Conservation (phyloP, 805 yeast species). For the Torulaspora microellipsoides region DNA sequence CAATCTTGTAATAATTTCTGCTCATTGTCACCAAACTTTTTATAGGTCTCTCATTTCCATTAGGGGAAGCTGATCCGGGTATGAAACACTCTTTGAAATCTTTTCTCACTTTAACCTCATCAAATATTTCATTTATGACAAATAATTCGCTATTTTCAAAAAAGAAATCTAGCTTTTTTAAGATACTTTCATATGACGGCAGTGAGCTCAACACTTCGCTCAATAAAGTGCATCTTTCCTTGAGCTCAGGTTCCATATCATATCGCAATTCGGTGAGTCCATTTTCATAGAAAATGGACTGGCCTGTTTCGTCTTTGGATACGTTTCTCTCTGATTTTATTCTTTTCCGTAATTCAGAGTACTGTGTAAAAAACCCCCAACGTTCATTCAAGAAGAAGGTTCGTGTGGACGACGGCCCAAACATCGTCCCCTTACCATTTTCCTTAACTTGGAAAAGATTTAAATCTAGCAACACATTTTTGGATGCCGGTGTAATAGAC, state of each 20-base stretch:
- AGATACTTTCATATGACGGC: conserved; percentile 21
- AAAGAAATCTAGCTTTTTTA: conserved; percentile 10
- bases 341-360: conserved; percentile 21
- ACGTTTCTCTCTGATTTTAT: conserved; percentile 25
- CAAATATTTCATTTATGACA: conserved; percentile 12
- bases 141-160: conserved; percentile 15
- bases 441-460: conserved; percentile 16
- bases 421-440: conserved; percentile 20
- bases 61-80: conserved; percentile 4
- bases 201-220: conserved; percentile 2
- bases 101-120: conserved; percentile 16
- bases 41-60: conserved; percentile 1
- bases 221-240: conserved; percentile 1
- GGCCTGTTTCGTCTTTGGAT: conserved; percentile 18
- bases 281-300: conserved; percentile 17
- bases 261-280: conserved; percentile 7
- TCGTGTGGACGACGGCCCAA: conserved; percentile 31
- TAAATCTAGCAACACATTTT: conserved; percentile 12
- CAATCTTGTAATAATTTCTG: conserved; percentile 26
- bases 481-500: neutral
- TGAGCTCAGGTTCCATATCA: conserved; percentile 10
- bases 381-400: conserved; percentile 13
- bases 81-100: conserved; percentile 18
- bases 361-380: conserved; percentile 17
- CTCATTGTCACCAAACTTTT: conserved; percentile 4